Conservation (phyloP, 2,329 filamentous ascomycete species). For the Penicillium sp. region DNA sequence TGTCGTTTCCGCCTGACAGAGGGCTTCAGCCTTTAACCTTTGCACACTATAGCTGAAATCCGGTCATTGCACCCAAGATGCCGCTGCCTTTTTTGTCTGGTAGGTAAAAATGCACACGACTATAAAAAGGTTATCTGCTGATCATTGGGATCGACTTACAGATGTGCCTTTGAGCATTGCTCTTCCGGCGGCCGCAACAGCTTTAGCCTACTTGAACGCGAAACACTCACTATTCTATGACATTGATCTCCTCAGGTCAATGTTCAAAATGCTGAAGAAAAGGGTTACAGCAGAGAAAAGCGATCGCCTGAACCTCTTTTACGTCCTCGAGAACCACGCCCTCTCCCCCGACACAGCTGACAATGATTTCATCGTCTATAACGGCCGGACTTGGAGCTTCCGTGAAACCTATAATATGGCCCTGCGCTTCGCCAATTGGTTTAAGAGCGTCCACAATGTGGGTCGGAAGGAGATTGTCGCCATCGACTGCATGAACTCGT, state of each 20-base stretch:
- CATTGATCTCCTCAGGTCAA: conserved; percentile 56
- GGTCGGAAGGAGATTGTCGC: conserved; percentile 74
- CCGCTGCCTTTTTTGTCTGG: background rate
- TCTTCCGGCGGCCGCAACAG: conserved; percentile 63
- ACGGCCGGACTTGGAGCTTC: conserved; percentile 70
- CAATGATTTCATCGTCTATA: conserved; percentile 64
- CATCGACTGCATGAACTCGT: conserved; percentile 77
- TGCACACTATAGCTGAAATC: background rate
- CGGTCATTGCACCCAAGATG: background rate
- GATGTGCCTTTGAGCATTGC: conserved; percentile 45
- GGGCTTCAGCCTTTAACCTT: background rate
- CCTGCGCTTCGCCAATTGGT: conserved; percentile 73
- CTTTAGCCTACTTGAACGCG: conserved; percentile 77
- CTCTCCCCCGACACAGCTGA: conserved; percentile 52
- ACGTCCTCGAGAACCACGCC: conserved; percentile 69
- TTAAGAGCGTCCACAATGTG: conserved; percentile 64
- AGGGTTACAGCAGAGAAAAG: conserved; percentile 52
- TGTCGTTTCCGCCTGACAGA: background rate
- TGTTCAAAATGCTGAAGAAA: conserved; percentile 49
- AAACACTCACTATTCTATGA: conserved; percentile 68
- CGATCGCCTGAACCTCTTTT: conserved; percentile 71
- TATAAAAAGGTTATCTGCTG: background rate
- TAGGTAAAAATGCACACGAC: background rate
- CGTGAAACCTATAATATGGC: conserved; percentile 70
- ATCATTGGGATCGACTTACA: conserved; percentile 7